Base-by-base conservation (phyloP, 2,329 filamentous ascomycete species). In the Colletotrichum incanum region DNA sequence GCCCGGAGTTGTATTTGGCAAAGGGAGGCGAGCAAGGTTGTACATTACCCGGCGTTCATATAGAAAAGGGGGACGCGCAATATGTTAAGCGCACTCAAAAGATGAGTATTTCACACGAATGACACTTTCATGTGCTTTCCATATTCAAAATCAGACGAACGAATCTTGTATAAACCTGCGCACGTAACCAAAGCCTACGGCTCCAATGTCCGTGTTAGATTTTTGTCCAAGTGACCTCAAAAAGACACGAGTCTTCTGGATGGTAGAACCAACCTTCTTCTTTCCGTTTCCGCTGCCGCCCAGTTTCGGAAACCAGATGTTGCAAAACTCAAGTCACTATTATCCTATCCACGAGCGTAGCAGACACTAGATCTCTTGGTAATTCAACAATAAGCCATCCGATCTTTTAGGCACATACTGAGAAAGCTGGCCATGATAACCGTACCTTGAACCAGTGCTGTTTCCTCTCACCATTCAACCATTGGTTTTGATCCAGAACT, bases 21-120 rank as follows among this genome's bases (percentile, higher is more conserved):
- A 60, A 23, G 47, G 59, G 34, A 23, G 47, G 59, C 20, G 26
- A 49, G 47, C 26, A 59, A 60, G 59, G 62, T n/a, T 72, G 70
- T 72, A 70, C 43, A 72, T 72, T 72, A 72, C 45, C 60, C 66
- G 70, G 70, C 70, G 70, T 72, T 72, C 34, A 34, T 67, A 47
- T 70, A 70, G 54, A 72, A 64, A 55, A 54, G 50, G 54, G 54
- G 5, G 47, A 26, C 23, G 54, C 39, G 47, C 60, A 47, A 28
- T n/a, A 65, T 50, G 49, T 26, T 9, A 47, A 3, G 66, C 65
- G 66, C 60, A 39, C n/a, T 65, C 14, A 43, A 18, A 52, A 26
- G 18, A 50, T 14, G 20, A 52, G 45, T 39, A 6, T 20, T 26
- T 52, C 47, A 34, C 7, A n/a, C n/a, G 23, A 28, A 14, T 28